Conservation (phyloP, 495 filamentous ascomycete species). For the Penicillium dipodomyicola region DNA sequence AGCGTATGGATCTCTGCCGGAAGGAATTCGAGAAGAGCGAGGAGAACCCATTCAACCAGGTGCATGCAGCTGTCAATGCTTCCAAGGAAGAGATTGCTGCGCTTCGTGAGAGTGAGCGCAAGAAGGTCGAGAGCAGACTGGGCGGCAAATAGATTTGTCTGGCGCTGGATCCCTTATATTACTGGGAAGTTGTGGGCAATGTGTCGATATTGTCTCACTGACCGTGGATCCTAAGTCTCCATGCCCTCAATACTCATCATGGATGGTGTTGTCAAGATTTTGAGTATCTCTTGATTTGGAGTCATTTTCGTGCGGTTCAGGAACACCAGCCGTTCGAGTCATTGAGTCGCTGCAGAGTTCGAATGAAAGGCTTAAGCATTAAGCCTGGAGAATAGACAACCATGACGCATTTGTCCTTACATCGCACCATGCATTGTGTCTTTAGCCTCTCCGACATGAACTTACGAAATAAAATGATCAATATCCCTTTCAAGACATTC, state of each 20-base stretch:
- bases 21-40: conserved; percentile 91
- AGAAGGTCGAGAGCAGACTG: conserved; percentile 71
- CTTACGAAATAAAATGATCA: conserved; percentile 30
- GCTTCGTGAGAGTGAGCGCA: conserved; percentile 63
- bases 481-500: background rate
- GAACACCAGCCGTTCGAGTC: background rate
- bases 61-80: conserved; percentile 67
- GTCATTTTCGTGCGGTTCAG: background rate
- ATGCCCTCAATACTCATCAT: conserved; percentile 1
- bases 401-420: background rate
- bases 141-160: conserved; percentile 29
- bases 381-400: background rate
- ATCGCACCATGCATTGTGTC: conserved; percentile 1
- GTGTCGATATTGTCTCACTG: background rate
- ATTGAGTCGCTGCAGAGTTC: background rate
- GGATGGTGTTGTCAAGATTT: background rate
- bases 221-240: background rate
- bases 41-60: conserved; percentile 94
- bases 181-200: background rate
- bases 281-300: background rate
- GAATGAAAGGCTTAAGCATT: background rate
- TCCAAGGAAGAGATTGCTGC: conserved; percentile 73
- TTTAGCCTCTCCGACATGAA: conserved; percentile 10
- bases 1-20: conserved; percentile 71
- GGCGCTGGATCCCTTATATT: background rate